Evolutionary conservation across 345 rosid species (phyloP).

Genomic region (thale cress (Arabidopsis thaliana)): DNA sequence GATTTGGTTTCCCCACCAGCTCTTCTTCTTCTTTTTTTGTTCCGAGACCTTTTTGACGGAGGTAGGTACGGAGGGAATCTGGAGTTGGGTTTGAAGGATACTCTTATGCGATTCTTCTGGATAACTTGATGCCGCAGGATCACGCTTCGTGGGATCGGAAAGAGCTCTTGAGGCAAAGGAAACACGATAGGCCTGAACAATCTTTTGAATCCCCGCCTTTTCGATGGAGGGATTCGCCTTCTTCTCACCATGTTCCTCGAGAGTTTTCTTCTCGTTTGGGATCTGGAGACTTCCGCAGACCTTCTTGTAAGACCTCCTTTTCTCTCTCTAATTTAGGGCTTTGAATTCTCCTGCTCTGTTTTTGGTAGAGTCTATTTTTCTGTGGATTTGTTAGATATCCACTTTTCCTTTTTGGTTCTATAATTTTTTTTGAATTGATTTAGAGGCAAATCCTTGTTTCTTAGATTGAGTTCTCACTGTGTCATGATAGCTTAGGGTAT

Average conservation of each 20-base stretch:
- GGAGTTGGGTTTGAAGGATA: conserved; percentile 37
- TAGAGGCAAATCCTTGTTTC: not conserved
- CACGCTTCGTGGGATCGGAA: conserved; percentile 93
- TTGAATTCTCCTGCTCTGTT: not conserved
- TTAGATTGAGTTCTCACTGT: conserved; percentile 5
- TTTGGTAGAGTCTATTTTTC: not conserved
- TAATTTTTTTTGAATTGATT: not conserved
- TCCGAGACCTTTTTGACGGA: not conserved
- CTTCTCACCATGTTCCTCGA: conserved; percentile 58
- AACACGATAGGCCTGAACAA: conserved; percentile 77
- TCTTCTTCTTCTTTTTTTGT: not conserved
- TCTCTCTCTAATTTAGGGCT: conserved; percentile 31
- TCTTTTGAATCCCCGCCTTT: conserved; percentile 54
- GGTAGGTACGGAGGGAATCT: conserved; percentile 7
- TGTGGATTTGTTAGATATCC: not conserved
- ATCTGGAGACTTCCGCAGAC: conserved; percentile 77
- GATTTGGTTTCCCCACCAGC: conserved; percentile 13
- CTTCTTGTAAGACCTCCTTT: conserved; percentile 58
- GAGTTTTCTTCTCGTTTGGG: conserved; percentile 65
- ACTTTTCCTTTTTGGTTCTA: not conserved
- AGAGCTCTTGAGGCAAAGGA: conserved; percentile 83
- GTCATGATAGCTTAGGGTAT: conserved; percentile 23
- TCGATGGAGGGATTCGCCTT: conserved; percentile 78
- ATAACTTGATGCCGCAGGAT: conserved; percentile 91
- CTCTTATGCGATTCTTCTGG: conserved; percentile 52